Conservation (phyloP, 306 rosid species). For the Oxytropis ochrocephala region DNA sequence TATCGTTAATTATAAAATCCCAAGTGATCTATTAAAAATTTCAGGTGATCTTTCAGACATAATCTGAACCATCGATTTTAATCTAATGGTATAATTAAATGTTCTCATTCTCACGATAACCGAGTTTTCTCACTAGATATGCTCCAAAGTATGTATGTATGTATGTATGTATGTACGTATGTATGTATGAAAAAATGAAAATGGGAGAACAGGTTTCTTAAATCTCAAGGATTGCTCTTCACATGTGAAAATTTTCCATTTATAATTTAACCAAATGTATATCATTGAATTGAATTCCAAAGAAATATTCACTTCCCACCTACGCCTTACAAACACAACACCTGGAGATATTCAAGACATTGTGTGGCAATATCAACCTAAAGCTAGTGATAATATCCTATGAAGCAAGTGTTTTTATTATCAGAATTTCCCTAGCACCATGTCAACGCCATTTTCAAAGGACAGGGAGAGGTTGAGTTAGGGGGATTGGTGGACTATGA, state of each 20-base stretch:
- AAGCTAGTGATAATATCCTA: conserved; percentile 11
- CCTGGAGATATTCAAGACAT: conserved; percentile 9
- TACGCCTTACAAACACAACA: neutral
- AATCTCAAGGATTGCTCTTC: neutral
- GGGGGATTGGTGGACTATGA: conserved; percentile 10
- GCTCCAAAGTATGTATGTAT: neutral
- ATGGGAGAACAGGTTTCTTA: neutral
- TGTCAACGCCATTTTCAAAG: neutral
- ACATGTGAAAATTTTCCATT: neutral
- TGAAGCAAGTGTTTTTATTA: neutral
- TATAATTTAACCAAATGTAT: conserved; percentile 5
- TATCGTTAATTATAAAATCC: too few species aligned
- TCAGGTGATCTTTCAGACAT: too few species aligned
- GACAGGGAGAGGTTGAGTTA: neutral
- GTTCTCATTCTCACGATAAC: neutral
- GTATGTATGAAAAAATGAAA: neutral
- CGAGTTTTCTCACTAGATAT: neutral
- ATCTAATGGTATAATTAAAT: neutral
- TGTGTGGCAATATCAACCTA: neutral
- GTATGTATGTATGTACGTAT: too few species aligned
- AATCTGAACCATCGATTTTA: neutral
- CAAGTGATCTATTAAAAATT: too few species aligned
- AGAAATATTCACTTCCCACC: neutral
- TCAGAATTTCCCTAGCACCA: conserved; percentile 1
- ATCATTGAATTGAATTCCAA: conserved; percentile 10